Evolutionary conservation across 768 basidiomycete species (phyloP), one percentile per base, ranked within the genome.

Genomic region (Russula brevipes): DNA sequence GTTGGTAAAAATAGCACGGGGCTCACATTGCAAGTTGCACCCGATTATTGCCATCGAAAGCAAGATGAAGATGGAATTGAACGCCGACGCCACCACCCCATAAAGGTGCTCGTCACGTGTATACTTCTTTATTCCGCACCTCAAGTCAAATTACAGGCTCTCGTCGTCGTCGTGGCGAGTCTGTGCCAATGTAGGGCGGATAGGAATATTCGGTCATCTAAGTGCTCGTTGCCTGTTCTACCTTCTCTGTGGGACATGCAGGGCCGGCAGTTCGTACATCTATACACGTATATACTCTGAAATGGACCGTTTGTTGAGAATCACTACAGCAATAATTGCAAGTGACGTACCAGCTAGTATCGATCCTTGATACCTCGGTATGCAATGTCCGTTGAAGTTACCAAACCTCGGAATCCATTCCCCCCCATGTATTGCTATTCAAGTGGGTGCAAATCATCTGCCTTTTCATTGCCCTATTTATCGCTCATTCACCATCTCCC

Each of bases 131-230:
- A 5, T 33, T 11, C 16, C 67, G 67, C 67, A 68, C 67, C 66
- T 68, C 67, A 54, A 68, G 67, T 68, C 67, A 68, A 68, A 68
- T 68, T 68, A 54, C 67, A 68, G 67, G 16, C 67, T 30, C 39
- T 12, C 17, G 59, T 58, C 59, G 31, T 36, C 47, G 17, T 50
- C 60, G 59, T 9, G 60, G 46, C 60, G 56, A 44, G 65, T 68
- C 65, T 68, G 67, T 66, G 67, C 67, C 67, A 68, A 66, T 50
- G 65, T 59, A 68, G 67, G 67, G 65, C 65, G 67, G 54, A 68
- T 33, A 68, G n/a, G 17, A 47, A 61, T 44, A 11, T 41, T 47
- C 59, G 67, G 24, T 44, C 65, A 49, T 68, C 67, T 68, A 50
- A 68, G 65, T 66, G 67, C 67, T 54, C 58, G 51, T 47, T 54